A percentile compares a stretch with the other conserved stretches of the same genome.
Conservation (phyloP, 257 asterid genomes). For the Nicotiana benthamiana region DNA sequence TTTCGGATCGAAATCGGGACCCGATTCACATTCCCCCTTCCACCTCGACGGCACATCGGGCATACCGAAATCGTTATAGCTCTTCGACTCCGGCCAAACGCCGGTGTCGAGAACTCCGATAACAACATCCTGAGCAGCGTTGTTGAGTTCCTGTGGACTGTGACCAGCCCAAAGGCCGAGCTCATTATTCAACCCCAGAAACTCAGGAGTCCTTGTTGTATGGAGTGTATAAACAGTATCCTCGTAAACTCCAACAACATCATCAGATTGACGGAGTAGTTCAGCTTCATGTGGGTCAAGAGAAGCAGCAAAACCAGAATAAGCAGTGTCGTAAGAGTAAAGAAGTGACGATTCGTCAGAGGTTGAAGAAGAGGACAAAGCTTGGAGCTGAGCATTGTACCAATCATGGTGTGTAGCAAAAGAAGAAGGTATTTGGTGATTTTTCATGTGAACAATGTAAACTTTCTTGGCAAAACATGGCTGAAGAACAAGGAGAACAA, state of each 20-base stretch:
- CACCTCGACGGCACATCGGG: conserved; percentile 32
- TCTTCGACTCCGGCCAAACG: conserved; percentile 49
- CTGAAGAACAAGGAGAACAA: conserved; percentile 15
- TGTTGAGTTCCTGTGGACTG: conserved; percentile 18
- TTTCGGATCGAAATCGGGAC: conserved; percentile 28
- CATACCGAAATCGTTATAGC: conserved; percentile 26
- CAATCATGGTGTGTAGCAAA: conserved; percentile 29
- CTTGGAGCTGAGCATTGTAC: conserved; percentile 22
- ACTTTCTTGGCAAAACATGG: conserved; percentile 22
- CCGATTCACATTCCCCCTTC: conserved; percentile 34
- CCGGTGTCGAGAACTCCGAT: conserved; percentile 44
- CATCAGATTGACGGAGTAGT: conserved; percentile 28
- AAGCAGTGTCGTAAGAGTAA: conserved; percentile 31
- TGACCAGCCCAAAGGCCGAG: conserved; percentile 24
- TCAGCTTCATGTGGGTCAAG: conserved; percentile 27
- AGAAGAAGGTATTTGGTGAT: conserved; percentile 23
- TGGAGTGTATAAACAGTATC: conserved; percentile 33
- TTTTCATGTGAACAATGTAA: conserved; percentile 37
- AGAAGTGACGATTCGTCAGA: conserved; percentile 15
- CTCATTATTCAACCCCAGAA: conserved; percentile 27
- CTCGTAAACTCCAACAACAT: conserved; percentile 38
- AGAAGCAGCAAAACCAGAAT: conserved; percentile 36
- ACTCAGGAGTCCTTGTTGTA: conserved; percentile 37
- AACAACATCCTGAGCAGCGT: conserved; percentile 33
- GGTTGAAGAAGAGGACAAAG: conserved; percentile 1